These are phyloP conservation scores for Pezicula carpinea DNA, from an alignment of 2,329 filamentous ascomycete species.

Conservation along the genomic window DNA sequence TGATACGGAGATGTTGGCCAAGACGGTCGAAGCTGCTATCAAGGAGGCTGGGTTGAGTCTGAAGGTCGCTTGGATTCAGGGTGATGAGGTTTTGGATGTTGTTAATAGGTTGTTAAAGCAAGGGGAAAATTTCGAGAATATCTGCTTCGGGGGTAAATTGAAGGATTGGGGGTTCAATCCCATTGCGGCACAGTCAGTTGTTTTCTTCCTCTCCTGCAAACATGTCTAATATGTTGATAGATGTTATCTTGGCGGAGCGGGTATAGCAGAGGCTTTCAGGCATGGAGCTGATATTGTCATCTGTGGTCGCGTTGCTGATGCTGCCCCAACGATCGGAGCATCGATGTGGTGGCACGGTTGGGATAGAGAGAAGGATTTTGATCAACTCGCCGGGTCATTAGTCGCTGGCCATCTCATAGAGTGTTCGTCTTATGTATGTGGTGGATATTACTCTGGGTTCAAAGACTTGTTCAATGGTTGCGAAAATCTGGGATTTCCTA, in stretches of 20 bases:
- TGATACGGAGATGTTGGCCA: constrained; percentile 42
- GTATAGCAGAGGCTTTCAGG: constrained; percentile 32
- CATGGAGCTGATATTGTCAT: constrained; percentile 40
- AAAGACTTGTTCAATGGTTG: constrained; percentile 26
- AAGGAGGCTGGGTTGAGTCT: constrained; percentile 19
- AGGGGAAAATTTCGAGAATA: constrained; percentile 6
- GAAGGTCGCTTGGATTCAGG: constrained; percentile 39
- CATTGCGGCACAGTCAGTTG: constrained; percentile 11
- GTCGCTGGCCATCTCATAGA: constrained; percentile 29
- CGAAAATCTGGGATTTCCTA: constrained; percentile 40
- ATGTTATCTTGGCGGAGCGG: constrained; percentile 44
- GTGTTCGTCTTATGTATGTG: constrained; percentile 23
- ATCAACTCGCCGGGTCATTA: constrained; percentile 34
- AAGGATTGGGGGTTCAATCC: constrained; percentile 17
- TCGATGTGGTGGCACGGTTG: constrained; percentile 35
- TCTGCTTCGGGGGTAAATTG: constrained; percentile 9
- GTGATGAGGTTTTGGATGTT: constrained; percentile 37
- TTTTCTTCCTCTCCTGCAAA: no score
- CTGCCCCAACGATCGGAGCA: constrained; percentile 36
- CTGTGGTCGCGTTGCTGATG: constrained; percentile 39
- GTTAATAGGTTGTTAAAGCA: constrained; percentile 14
- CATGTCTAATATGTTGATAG: not conserved
- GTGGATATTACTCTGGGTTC: constrained; percentile 20
- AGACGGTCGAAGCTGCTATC: constrained; percentile 5
- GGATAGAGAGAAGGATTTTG: constrained; percentile 30